Conservation (phyloP, 345 rosid species). For the Citrus reticulata region DNA sequence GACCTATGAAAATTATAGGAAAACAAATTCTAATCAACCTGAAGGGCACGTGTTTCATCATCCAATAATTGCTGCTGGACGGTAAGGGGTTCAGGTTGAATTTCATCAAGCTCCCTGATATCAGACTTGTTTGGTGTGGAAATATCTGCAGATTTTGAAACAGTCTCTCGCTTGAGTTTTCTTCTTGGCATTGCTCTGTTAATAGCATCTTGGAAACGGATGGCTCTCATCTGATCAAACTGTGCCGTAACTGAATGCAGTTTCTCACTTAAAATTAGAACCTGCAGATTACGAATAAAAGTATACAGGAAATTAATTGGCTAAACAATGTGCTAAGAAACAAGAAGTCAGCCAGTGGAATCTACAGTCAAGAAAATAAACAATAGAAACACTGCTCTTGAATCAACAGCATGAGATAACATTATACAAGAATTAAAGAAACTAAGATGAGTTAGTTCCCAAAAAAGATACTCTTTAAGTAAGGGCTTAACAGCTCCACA, state of each 20-base stretch:
- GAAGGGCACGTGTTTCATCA: constrained; percentile 90
- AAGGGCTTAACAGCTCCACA: background rate
- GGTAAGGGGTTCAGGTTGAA: constrained; percentile 46
- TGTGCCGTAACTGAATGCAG: constrained; percentile 81
- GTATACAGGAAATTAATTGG: background rate
- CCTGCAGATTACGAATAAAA: constrained; percentile 36
- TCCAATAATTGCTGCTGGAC: constrained; percentile 76
- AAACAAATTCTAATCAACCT: constrained; percentile 46
- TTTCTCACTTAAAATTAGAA: constrained; percentile 78
- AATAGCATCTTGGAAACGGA: constrained; percentile 88
- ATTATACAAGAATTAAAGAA: background rate
- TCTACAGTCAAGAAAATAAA: background rate
- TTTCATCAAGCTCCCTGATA: constrained; percentile 40
- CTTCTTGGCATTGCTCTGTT: constrained; percentile 74
- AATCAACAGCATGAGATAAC: background rate
- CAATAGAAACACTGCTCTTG: too few species aligned
- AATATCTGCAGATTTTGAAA: constrained; percentile 39
- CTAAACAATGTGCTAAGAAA: background rate
- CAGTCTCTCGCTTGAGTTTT: constrained; percentile 43
- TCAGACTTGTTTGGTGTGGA: constrained; percentile 33
- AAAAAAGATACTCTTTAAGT: background rate
- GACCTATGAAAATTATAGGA: background rate
- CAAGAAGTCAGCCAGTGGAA: background rate
- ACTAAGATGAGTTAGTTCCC: background rate
- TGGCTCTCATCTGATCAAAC: constrained; percentile 85